Base-by-base conservation (phyloP, 2,329 filamentous ascomycete species). In the Beauveria bassiana region DNA sequence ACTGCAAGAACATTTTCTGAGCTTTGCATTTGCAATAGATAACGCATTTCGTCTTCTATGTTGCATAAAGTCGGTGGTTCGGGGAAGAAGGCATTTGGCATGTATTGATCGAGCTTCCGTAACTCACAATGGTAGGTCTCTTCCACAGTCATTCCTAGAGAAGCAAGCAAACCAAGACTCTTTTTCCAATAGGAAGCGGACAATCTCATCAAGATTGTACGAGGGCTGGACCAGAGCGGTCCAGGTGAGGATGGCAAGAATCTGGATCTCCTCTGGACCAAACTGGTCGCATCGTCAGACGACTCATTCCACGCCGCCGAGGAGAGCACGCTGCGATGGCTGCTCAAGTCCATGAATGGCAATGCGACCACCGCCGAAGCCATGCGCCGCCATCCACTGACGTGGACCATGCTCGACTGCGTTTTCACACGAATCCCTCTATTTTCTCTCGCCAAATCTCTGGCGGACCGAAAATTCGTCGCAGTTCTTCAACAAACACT, bases 401-500 rank as follows among this genome's bases (percentile, higher is more conserved):
- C 83, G 10, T 88, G 85, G 89, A 78, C 76, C 34, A 79, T 91
- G 42, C 71, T 92, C 26, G 77, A 78, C 50, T 81, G 80, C 62
- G 77, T 88, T 53, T 80, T 90, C 59, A 76, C 79, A 55, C 76
- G 85, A n/a, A 83, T 93, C 20, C 87, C 90, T 0, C 76, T 86
- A 0, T 86, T 88, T 51, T 86, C 85, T 12, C 78, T 90, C 26
- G 89, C 90, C 9, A 86, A 86, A 62, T 85, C 89, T 4, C 79
- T 96, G 7, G 86, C 84, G 24, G 86, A 92, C 62, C 80, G 87
- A 61, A 81, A 84, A 51, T 90, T 96, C 59, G 74, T 89, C 40
- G 73, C 75, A 1, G 82, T 91, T 10, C 71, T 96, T 47, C 84
- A 87, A 67, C 82, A 85, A 67, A 84, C 87, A 0, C 73, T 92